Evolutionary conservation across 2,329 filamentous ascomycete species (phyloP).

Genomic region (Pseudogymnoascus sp.): DNA sequence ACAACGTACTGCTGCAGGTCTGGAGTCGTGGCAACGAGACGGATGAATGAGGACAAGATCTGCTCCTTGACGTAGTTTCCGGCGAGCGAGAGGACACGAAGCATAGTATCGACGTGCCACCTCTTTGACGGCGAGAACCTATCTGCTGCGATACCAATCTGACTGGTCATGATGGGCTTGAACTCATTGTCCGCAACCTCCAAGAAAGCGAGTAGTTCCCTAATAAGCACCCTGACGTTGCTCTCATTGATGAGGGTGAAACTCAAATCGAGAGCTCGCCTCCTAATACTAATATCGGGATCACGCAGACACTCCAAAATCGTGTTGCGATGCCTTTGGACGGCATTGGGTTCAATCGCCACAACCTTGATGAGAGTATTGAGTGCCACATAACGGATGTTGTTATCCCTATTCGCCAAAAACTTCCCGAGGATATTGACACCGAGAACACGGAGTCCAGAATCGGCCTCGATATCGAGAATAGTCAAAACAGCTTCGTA

Average conservation of each 20-base stretch:
- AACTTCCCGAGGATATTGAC: conserved; percentile 99
- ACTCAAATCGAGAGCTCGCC: conserved; percentile 91
- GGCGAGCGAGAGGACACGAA: conserved; percentile 84
- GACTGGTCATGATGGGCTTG: conserved; percentile 95
- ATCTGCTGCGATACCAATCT: conserved; percentile 95
- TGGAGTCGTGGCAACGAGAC: conserved; percentile 86
- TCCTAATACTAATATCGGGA: conserved; percentile 94
- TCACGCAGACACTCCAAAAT: conserved; percentile 94
- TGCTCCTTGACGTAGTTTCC: conserved; percentile 98
- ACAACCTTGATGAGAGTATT: conserved; percentile 98
- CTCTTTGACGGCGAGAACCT: conserved; percentile 93
- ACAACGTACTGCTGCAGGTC: conserved; percentile 95
- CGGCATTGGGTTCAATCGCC: conserved; percentile 93
- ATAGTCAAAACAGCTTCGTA: conserved; percentile 97
- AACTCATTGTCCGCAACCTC: conserved; percentile 98
- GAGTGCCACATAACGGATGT: conserved; percentile 94
- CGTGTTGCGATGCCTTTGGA: conserved; percentile 93
- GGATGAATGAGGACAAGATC: conserved; percentile 92
- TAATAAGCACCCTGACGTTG: conserved; percentile 87
- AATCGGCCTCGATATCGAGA: conserved; percentile 95
- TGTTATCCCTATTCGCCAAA: conserved; percentile 96
- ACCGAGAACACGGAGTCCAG: conserved; percentile 83
- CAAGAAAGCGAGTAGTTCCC: conserved; percentile 88
- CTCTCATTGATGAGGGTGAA: conserved; percentile 97
- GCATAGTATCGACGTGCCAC: conserved; percentile 98